Evolutionary conservation across 805 yeast species (phyloP), one percentile per base, ranked within the genome.

Genomic region (Groenewaldozyma salmanticensis): DNA sequence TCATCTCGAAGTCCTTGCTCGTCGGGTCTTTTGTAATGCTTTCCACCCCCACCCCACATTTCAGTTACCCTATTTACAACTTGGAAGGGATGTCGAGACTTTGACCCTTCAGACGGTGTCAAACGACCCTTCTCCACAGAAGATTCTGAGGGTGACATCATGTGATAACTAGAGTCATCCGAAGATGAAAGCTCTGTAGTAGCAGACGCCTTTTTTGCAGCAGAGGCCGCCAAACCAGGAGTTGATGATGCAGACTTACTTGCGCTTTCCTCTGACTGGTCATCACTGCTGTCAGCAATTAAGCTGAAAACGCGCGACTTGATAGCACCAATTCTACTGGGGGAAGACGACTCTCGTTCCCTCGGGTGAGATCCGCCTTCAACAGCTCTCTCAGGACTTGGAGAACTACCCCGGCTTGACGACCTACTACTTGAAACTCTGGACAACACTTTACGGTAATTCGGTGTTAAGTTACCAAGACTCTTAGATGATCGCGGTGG

Each of bases 1-100:
- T 77, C 82, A 24, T 70, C 72, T 21, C 49, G 21, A 17, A 39
- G 20, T 2, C 27, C 39, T 6, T 31, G 44, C n/a, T 47, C 47
- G 11, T 47, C 51, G 13, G 45, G 42, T 21, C 33, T 34, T 22
- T 66, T 67, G 55, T 72, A 86, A 59, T 86, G 95, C 22, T 66
- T 66, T 0, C 84, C 79, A 21, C 67, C 64, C 0, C 83, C 73
- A 7, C 66, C 60, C 81, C 83, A 78, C 74, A 72, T 69, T 16
- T 62, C 67, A 15, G 62, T 50, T 15, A 64, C 65, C 52, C 61
- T 57, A 35, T 52, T 50, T 33, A 64, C 52, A 21, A 43, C 43
- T n/a, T 52, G 29, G 6, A 63, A 58, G 15, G 59, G 19, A 31
- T 55, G 13, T 63, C 54, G 22, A 15, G 27, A 32, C 29, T 35